Evolutionary conservation across 345 rosid genomes (phyloP).

Genomic region (Pistacia atlantica): DNA sequence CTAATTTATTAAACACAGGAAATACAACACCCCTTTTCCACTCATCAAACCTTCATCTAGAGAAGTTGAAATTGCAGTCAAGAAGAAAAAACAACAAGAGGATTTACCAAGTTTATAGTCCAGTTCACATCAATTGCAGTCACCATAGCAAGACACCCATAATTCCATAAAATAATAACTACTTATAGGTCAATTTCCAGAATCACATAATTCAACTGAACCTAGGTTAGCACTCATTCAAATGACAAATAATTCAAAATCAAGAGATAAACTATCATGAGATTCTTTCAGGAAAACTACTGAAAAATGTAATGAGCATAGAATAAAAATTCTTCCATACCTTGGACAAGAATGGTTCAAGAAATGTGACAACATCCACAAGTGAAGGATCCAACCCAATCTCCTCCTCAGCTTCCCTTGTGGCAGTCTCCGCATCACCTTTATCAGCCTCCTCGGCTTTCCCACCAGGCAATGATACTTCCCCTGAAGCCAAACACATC

Average conservation of each 20-base stretch:
- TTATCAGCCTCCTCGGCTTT: conserved; percentile 68
- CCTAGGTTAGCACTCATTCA: neutral
- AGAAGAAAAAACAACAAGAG: neutral
- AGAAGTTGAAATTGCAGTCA: neutral
- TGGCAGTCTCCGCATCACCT: conserved; percentile 70
- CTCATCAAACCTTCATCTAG: neutral
- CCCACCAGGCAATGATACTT: conserved; percentile 84
- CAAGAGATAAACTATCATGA: neutral
- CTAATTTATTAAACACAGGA: neutral
- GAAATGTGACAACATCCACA: conserved; percentile 60
- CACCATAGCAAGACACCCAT: neutral
- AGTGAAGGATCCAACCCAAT: conserved; percentile 72
- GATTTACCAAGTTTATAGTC: neutral
- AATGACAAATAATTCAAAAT: neutral
- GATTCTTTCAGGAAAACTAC: neutral
- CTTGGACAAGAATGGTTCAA: conserved; percentile 94
- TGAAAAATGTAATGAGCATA: neutral
- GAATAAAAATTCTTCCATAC: conserved; percentile 31
- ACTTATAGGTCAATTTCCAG: neutral
- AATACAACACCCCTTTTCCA: neutral
- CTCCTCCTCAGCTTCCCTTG: conserved; percentile 75
- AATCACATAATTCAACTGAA: neutral
- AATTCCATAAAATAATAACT: neutral
- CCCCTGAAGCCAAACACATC: conserved; percentile 50
- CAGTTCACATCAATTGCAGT: neutral